These are phyloP conservation scores for Cyclotella kingstonii DNA, from an alignment of 108 stramenopile species.

Conservation along the genomic window DNA sequence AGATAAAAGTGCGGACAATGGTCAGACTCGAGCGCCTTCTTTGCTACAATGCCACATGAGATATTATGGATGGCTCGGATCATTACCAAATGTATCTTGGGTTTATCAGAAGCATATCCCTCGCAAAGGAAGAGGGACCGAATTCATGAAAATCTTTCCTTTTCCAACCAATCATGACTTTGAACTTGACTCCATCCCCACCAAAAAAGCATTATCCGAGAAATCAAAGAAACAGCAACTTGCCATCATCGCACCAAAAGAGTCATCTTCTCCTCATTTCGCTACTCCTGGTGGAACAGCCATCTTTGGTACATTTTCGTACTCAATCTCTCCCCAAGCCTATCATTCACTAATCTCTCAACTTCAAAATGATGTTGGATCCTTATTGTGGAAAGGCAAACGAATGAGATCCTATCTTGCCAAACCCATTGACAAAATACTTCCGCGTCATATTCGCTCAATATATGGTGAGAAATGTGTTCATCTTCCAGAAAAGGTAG, in stretches of 20 bases:
- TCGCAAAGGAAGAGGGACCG: conserved; percentile 29
- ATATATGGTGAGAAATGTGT: conserved; percentile 46
- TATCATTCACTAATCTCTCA: conserved; percentile 52
- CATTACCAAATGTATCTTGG: conserved; percentile 70
- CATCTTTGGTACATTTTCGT: conserved; percentile 81
- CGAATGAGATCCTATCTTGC: conserved; percentile 68
- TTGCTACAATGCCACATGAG: conserved; percentile 58
- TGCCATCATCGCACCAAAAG: background rate
- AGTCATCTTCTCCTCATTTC: conserved; percentile 29
- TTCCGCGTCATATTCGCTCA: conserved; percentile 61
- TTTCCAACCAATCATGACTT: conserved; percentile 67
- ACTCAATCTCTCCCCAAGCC: conserved; percentile 67
- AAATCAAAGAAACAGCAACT: background rate
- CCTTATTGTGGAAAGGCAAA: conserved; percentile 84
- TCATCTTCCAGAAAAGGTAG: conserved; percentile 61
- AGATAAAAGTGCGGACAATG: conserved; percentile 2
- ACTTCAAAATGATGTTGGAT: conserved; percentile 76
- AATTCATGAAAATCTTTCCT: conserved; percentile 43
- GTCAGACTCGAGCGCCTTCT: background rate
- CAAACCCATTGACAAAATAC: conserved; percentile 82
- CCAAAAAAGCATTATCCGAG: background rate
- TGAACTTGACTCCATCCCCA: conserved; percentile 22
- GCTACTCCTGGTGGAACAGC: conserved; percentile 73
- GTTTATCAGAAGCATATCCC: conserved; percentile 58
- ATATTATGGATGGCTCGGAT: conserved; percentile 87